Percentiles rank a stretch among this genome's conserved stretches.
Conservation (phyloP, 805 yeast species). For the Jamesozyma spencerorum region DNA sequence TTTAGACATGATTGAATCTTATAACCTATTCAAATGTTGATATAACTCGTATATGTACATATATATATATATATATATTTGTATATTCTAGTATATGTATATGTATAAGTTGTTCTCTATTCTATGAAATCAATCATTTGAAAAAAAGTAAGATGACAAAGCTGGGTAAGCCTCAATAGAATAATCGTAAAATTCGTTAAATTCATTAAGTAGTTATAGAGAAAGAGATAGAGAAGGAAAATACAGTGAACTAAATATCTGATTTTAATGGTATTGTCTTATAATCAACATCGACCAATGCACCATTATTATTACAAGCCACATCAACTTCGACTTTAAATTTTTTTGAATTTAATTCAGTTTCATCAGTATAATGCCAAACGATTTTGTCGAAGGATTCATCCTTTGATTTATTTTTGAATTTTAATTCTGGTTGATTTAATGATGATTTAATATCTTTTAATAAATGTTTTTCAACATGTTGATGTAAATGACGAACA, state of each 20-base stretch:
- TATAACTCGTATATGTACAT: no score
- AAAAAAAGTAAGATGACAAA: no score
- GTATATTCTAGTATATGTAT: no score
- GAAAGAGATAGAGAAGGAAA: neutral
- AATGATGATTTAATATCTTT: slow-evolving; percentile 54
- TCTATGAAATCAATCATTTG: no score
- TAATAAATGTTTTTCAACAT: slow-evolving; percentile 59
- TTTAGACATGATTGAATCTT: no score
- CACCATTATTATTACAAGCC: slow-evolving; percentile 54
- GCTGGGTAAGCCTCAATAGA: no score
- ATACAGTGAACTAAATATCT: neutral
- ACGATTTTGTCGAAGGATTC: slow-evolving; percentile 40
- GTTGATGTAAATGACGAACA: slow-evolving; percentile 66
- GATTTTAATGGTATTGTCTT: slow-evolving; percentile 37
- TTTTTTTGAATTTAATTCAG: slow-evolving; percentile 51
- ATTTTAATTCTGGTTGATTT: slow-evolving; percentile 43
- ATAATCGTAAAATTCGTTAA: neutral
- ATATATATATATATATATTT: no score
- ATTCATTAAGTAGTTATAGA: neutral
- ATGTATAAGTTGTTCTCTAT: no score
- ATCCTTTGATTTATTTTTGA: slow-evolving; percentile 41
- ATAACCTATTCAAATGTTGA: no score
- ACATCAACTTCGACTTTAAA: slow-evolving; percentile 58
- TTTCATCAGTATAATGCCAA: slow-evolving; percentile 55
- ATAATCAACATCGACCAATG: slow-evolving; percentile 61